Base-by-base conservation (phyloP, 257 asterid species). In the Nicotiana otophora region DNA sequence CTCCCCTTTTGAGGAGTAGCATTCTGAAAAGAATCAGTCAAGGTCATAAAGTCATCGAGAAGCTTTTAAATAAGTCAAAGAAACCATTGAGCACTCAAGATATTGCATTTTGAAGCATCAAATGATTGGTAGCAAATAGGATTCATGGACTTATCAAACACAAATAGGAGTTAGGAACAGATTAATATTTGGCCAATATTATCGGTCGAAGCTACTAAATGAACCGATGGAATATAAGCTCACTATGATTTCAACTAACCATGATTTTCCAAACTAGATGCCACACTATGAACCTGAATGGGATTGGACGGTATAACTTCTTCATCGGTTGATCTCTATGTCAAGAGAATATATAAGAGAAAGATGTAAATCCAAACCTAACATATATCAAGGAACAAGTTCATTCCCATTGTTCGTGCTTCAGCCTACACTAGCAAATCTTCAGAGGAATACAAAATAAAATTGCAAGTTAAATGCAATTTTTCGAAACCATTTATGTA, bases 1-100 rank as follows among this genome's bases (percentile, higher is more conserved):
- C 94, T 87, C 31, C 92, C 93, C 87, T 91, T 96, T 84, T 88
- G 97, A 82, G 97, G 94, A 83, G 86, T 88, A 65, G 84, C 97
- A 67, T 87, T 93, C 99, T 96, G 90, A 86, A 83, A 83, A 51
- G 63, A 75, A 51, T 15, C 62, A 28, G 63, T 26, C 26, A 51
- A 75, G 26, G 63, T 48, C 15, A 75, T 26, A 75, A 75, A 15
- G 20, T 26, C 26, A 75, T 26, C 15, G 2, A 51, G 16, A 23
- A 51, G 48, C 14, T 46, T 0, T 20, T 72, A 74, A 48, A 48
- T 26, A 46, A 48, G 80, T 48, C 42, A 46, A 48, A 48, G 62
- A 48, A 6, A 72, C 36, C 60, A 72, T 42, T 72, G 78, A 42
- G 36, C 33, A 42, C 78, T 20, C 31, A 70, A 70, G 78, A 39